Evolutionary conservation across 352 stramenopile species (phyloP).

Genomic region (Phytophthora sp.): DNA sequence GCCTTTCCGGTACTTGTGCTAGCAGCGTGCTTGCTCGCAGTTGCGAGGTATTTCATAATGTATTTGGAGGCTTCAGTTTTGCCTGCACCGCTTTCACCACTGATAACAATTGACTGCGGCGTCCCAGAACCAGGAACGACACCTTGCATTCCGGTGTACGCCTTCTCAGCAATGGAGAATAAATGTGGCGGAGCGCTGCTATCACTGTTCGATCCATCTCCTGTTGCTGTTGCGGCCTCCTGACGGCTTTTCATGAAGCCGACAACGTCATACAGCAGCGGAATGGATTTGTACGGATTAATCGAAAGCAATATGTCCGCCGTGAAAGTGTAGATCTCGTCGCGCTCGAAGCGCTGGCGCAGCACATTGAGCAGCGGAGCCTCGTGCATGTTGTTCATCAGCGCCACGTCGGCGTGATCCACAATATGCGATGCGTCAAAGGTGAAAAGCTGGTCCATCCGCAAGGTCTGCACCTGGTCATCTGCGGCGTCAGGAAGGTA

Average conservation of each 20-base stretch:
- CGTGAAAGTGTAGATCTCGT: slow-evolving; percentile 90
- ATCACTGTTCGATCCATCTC: slow-evolving; percentile 27
- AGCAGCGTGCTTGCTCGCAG: slow-evolving; percentile 66
- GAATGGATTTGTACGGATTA: slow-evolving; percentile 89
- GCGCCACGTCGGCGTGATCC: slow-evolving; percentile 83
- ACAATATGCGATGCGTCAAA: slow-evolving; percentile 88
- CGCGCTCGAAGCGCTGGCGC: slow-evolving; percentile 75
- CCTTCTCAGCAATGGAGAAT: slow-evolving; percentile 84
- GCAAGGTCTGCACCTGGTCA: slow-evolving; percentile 63
- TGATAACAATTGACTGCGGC: slow-evolving; percentile 95
- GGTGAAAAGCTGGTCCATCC: slow-evolving; percentile 63
- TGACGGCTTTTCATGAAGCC: slow-evolving; percentile 69
- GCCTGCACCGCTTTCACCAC: slow-evolving; percentile 91
- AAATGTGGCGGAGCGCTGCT: slow-evolving; percentile 63
- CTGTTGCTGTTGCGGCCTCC: slow-evolving; percentile 31
- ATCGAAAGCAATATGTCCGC: slow-evolving; percentile 85
- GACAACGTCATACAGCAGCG: slow-evolving; percentile 80
- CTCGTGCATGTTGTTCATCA: slow-evolving; percentile 93
- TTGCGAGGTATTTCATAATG: slow-evolving; percentile 89
- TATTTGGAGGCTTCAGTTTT: slow-evolving; percentile 97
- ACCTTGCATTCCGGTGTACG: slow-evolving; percentile 76
- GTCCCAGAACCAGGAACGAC: slow-evolving; percentile 51
- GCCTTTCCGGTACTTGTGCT: slow-evolving; percentile 9
- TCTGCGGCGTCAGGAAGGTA: slow-evolving; percentile 66
- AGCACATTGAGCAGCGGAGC: slow-evolving; percentile 82